Evolutionary conservation across 192 early-diverging fungal genomes (phyloP).

Genomic region (Allomyces javanicus): DNA sequence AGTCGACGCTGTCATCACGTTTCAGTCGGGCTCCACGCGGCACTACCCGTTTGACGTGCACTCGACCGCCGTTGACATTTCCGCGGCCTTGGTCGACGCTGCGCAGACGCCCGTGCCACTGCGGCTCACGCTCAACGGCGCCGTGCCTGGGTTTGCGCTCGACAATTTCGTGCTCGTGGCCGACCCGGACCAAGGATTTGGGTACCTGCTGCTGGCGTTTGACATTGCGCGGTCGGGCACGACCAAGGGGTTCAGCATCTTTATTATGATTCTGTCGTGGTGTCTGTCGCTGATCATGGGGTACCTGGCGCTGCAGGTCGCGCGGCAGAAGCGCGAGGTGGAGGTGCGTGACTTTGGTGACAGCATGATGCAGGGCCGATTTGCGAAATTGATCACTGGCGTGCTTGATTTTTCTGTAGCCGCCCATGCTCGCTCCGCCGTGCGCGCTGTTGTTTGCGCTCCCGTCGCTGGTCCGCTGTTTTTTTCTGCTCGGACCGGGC

Average conservation of each 20-base stretch:
- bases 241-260: not conserved
- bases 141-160: not conserved
- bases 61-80: not conserved
- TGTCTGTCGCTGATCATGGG: not conserved
- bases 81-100: not conserved
- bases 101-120: not conserved
- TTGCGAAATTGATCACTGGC: too few relatives aligned
- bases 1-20: not conserved
- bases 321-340: not conserved
- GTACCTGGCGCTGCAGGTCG: not conserved
- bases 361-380: too few relatives aligned
- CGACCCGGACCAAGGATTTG: not conserved
- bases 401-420: too few relatives aligned
- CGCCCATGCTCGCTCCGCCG: not conserved
- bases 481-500: not conserved
- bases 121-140: not conserved
- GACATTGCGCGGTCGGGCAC: not conserved
- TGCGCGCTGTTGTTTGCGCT: not conserved
- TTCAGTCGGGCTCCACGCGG: not conserved
- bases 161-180: not conserved
- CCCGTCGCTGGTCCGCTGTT: not conserved
- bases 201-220: not conserved
- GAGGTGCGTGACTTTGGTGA: not conserved
- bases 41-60: not conserved
- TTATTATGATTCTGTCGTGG: not conserved